Evolutionary conservation across 2,329 filamentous ascomycete genomes (phyloP), one percentile per base, ranked within the genome.

Genomic region (Botryotinia globosa): DNA sequence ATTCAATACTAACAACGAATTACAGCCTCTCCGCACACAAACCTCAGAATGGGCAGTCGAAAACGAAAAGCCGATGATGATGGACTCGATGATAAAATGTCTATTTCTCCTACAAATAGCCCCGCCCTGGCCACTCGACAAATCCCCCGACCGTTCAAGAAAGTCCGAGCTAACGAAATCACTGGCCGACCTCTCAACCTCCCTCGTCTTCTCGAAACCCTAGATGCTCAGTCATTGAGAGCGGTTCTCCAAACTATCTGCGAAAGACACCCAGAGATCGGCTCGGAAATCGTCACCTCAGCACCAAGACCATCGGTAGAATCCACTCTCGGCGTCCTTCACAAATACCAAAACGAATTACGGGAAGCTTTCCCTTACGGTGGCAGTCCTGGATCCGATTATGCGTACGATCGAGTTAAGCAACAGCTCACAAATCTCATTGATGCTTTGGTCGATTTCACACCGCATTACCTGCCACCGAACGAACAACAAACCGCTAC

Each of bases 11-110:
- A 59, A 69, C 68, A 77, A 71, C 73, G 74, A 69, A 76, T 72
- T 22, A 62, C 76, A 86, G 85, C 83, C 77, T 83, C 85, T 75
- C 85, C 87, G 39, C 76, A 74, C 54, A 74, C 75, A 72, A 76
- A 73, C 62, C n/a, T 45, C 80, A 87, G 81, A 80, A 89, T 89
- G 86, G 77, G 82, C 29, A 77, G 82, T 78, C 85, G 87, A 77
- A 98, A 98, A 87, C 91, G 96, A 83, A 98, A 98, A 86, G 94
- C 93, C 79, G 89, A 91, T 73, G 89, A 91, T 69, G 93, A 95
- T 75, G 88, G 89, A 77, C 82, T 87, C 75, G 90, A 91, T 80
- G 92, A 94, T 81, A 93, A 94, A 80, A 98, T 98, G 93, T 94
- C 92, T 74, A 91, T 95, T 79, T 98, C 95, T 54, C 94, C 95